Evolutionary conservation across 805 yeast genomes (phyloP).

Genomic region (Yarrowia divulgata): DNA sequence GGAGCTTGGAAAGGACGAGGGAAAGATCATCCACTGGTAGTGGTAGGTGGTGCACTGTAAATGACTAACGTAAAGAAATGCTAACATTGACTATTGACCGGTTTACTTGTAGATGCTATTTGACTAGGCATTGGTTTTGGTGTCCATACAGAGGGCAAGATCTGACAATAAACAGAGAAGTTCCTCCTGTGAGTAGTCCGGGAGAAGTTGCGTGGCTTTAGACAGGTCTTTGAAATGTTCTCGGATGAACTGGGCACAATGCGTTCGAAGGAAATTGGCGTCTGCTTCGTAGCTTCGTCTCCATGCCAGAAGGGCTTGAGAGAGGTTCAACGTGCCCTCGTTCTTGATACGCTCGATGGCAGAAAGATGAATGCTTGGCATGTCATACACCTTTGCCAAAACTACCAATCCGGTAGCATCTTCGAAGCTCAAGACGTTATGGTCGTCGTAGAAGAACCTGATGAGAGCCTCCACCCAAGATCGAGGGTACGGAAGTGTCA

Average conservation of each 20-base stretch:
- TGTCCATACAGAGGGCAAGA: too few relatives aligned
- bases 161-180: too few relatives aligned
- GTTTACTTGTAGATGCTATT: too few relatives aligned
- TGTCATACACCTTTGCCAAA: too few relatives aligned
- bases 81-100: slow-evolving; percentile 13
- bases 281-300: not conserved
- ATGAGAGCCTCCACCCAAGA: not conserved
- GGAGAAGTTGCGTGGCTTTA: too few relatives aligned
- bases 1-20: slow-evolving; percentile 37
- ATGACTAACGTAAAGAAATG: slow-evolving; percentile 34
- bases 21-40: slow-evolving; percentile 34
- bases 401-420: not conserved
- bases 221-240: too few relatives aligned
- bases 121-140: not conserved
- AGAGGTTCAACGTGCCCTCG: not conserved
- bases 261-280: too few relatives aligned
- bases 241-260: too few relatives aligned
- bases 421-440: not conserved
- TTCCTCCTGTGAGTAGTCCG: too few relatives aligned
- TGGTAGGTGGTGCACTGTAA: slow-evolving; percentile 12
- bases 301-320: not conserved
- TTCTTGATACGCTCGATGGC: not conserved
- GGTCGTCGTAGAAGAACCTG: not conserved
- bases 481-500: not conserved
- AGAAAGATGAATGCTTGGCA: not conserved